Percentiles rank a stretch among this genome's conserved stretches.
Conservation (phyloP, 768 basidiomycete genomes). For the Leccinum obscurum region DNA sequence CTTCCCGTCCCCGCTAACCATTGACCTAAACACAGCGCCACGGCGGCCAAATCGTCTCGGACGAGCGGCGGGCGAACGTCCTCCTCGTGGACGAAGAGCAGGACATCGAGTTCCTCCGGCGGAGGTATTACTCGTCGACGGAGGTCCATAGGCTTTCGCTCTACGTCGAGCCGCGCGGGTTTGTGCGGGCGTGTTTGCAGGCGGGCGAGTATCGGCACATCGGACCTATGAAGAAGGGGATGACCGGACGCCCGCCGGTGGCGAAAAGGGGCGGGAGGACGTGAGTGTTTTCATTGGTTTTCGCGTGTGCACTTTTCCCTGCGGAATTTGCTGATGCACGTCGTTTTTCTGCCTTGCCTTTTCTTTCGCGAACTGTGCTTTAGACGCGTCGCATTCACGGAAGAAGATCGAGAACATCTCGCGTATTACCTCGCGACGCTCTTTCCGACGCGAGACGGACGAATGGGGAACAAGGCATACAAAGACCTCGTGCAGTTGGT, state of each 20-base stretch:
- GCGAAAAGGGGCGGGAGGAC: not conserved
- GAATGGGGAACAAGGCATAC: conserved; percentile 51
- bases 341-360: not conserved
- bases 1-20: not conserved
- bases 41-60: conserved; percentile 19
- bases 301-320: not conserved
- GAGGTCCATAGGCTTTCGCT: conserved; percentile 18
- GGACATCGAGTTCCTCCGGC: conserved; percentile 26
- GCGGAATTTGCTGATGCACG: not conserved
- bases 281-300: conserved; percentile 10
- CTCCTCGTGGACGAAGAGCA: conserved; percentile 32
- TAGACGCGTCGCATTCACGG: conserved; percentile 35
- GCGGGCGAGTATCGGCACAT: conserved; percentile 15
- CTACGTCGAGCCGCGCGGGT: conserved; percentile 26
- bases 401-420: conserved; percentile 43
- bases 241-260: conserved; percentile 25
- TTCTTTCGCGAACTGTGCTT: not conserved
- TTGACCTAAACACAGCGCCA: conserved; percentile 11
- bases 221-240: conserved; percentile 4
- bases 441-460: conserved; percentile 43
- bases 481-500: conserved; percentile 49
- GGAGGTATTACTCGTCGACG: conserved; percentile 26
- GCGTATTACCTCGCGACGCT: conserved; percentile 50
- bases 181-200: conserved; percentile 26
- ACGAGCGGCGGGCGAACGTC: conserved; percentile 24